A percentile compares a stretch with the other conserved stretches of the same genome.
Conservation (phyloP, 495 filamentous ascomycete species). For the Cryomyces minteri region DNA sequence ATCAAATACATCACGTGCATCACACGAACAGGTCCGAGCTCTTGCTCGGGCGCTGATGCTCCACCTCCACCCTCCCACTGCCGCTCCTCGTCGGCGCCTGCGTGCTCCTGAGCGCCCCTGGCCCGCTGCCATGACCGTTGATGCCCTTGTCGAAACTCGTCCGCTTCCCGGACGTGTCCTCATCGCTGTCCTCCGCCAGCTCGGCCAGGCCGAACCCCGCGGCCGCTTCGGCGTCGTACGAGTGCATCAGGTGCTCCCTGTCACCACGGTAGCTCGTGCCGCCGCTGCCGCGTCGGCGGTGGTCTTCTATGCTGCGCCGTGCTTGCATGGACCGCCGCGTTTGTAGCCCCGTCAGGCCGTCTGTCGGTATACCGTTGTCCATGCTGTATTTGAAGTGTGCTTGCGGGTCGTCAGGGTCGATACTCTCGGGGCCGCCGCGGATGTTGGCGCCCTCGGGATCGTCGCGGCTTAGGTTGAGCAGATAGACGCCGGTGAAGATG, state of each 20-base stretch:
- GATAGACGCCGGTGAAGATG: conserved; percentile 93
- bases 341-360: conserved; percentile 72
- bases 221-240: conserved; percentile 37
- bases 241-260: conserved; percentile 63
- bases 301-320: conserved; percentile 42
- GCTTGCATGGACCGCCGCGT: conserved; percentile 88
- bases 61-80: conserved; percentile 4
- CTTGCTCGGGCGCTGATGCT: conserved; percentile 2
- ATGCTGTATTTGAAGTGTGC: conserved; percentile 17
- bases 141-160: conserved; percentile 18
- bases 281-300: conserved; percentile 31
- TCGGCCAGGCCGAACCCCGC: conserved; percentile 39
- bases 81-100: neutral
- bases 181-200: conserved; percentile 53
- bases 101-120: neutral
- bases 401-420: conserved; percentile 21
- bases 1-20: no score
- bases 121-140: no score
- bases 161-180: conserved; percentile 17
- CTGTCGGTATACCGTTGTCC: conserved; percentile 67
- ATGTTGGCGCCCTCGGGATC: conserved; percentile 66
- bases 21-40: conserved; percentile 1
- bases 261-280: conserved; percentile 35
- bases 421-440: conserved; percentile 25
- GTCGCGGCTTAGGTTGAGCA: conserved; percentile 80